Evolutionary conservation across 257 asterid genomes (phyloP), one percentile per base, ranked within the genome.

Genomic region (Nicotiana tomentosiformis): DNA sequence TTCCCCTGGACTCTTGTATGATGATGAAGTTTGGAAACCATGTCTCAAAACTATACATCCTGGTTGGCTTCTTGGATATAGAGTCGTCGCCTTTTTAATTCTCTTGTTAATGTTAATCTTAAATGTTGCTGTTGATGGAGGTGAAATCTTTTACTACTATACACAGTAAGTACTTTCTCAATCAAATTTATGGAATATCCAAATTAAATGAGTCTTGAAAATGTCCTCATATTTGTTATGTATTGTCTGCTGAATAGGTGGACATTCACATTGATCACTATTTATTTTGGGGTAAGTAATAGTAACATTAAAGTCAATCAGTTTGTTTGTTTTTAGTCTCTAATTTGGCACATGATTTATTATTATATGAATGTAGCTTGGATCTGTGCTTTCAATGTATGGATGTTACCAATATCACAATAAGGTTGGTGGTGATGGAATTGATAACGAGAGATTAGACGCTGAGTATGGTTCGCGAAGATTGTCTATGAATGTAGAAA

Each of bases 1-100:
- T 7, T 10, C 90, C 0, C 78, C 94, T 0, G 96, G 96, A 4
- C 78, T 83, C 15, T 77, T 83, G 62, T 83, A 77, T 77, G 86
- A 77, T 39, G 83, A 83, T 84, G 97, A 96, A 77, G 95, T 92
- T 62, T 96, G 99, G 99, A 91, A 86, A 83, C 97, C 99, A 5
- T 93, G 97, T 53, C 93, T 95, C 30, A 67, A 84, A 82, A 93
- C 87, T 80, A 88, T 96, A 26, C 97, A 96, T 84, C 99, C 99
- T 2, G 93, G 81, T 20, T 96, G 97, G 97, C 95, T 96, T 20
- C 98, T 96, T 32, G 91, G 83, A 4, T 93, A 83, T 69, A 77
- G 98, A 83, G 83, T 91, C 39, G 85, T 91, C 23, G 96, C 98
- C 4, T 96, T 96, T 66, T 39, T 88, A 0, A 92, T 96, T 74